Percentiles rank a stretch among this genome's conserved stretches.
phyloP scores from a whole-genome alignment of 495 filamentous ascomycete genomes.

The Cairneyella variabilis region DNA sequence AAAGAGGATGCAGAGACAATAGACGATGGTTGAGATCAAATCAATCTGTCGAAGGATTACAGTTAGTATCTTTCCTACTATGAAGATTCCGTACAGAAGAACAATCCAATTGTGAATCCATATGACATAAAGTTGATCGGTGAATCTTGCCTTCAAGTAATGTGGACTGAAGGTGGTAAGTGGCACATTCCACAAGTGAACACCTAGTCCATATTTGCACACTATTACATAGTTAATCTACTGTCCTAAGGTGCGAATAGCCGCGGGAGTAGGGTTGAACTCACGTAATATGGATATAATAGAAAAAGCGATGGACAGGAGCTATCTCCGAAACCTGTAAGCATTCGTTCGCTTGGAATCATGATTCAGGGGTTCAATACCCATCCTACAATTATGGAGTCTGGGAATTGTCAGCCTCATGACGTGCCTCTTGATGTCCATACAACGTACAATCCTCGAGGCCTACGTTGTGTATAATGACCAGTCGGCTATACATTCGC shows the following conservation, averaged over 20 bases:
- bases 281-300: neutral
- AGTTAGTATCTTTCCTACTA: neutral
- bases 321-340: neutral
- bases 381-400: neutral
- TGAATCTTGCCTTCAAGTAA: neutral
- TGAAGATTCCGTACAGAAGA: neutral
- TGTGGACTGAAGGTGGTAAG: neutral
- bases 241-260: neutral
- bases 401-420: neutral
- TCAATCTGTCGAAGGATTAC: neutral
- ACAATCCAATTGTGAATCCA: neutral
- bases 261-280: neutral
- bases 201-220: neutral
- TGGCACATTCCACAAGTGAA: neutral
- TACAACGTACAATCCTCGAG: conserved; percentile 2
- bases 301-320: neutral
- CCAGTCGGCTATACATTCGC: neutral
- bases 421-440: neutral
- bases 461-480: neutral
- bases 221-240: neutral
- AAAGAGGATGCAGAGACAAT: conserved; percentile 36
- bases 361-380: neutral
- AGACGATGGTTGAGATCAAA: conserved; percentile 23
- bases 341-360: neutral
- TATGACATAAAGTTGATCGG: neutral